phyloP scores from a whole-genome alignment of 352 stramenopile genomes.

The Phytophthora sojae region DNA sequence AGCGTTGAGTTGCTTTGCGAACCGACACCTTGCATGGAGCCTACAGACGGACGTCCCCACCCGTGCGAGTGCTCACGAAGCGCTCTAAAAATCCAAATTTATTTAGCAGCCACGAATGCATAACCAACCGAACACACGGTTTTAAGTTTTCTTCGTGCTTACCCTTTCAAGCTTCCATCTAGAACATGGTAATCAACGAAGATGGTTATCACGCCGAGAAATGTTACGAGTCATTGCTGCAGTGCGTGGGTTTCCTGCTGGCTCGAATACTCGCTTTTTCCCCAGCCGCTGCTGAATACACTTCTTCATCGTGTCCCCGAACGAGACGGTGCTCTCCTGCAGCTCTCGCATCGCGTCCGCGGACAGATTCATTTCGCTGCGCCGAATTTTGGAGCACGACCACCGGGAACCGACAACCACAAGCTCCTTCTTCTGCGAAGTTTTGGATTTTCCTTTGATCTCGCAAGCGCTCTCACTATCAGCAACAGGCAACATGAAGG shows the following conservation, averaged over 20 bases:
- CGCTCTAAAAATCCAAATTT: too few species aligned
- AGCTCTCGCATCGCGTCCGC: conserved; percentile 19
- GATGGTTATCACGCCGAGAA: neutral
- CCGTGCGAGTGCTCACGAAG: too few species aligned
- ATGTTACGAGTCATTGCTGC: neutral
- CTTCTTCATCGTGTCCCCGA: conserved; percentile 37
- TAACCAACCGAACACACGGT: too few species aligned
- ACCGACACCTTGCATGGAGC: too few species aligned
- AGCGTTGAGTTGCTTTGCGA: too few species aligned
- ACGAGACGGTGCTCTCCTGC: conserved; percentile 33
- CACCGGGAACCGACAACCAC: conserved; percentile 38
- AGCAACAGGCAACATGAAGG: conserved; percentile 6
- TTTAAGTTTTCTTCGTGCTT: too few species aligned
- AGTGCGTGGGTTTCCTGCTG: neutral
- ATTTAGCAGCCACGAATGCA: too few species aligned
- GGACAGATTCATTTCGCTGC: conserved; percentile 20
- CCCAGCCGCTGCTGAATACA: conserved; percentile 30
- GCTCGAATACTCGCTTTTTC: conserved; percentile 1
- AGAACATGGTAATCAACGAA: neutral
- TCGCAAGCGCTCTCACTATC: neutral
- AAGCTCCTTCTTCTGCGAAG: conserved; percentile 14
- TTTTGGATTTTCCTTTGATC: conserved; percentile 2
- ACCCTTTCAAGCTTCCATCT: too few species aligned
- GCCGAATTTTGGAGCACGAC: conserved; percentile 30
- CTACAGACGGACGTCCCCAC: too few species aligned